phyloP scores from a whole-genome alignment of 2,329 filamentous ascomycete genomes.

The Colletotrichum lentis region DNA sequence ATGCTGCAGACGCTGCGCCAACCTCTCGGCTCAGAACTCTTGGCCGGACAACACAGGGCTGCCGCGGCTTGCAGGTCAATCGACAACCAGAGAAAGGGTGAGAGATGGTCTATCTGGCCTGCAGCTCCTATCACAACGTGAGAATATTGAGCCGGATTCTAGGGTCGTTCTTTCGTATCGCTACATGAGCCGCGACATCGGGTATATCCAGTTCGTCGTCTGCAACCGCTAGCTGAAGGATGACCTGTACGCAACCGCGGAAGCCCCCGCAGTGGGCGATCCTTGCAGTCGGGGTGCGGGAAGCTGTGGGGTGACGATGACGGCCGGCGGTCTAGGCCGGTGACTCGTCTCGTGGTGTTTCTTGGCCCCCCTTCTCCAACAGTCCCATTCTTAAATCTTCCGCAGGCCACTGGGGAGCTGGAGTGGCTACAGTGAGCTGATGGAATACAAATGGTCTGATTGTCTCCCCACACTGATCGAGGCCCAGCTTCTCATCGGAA shows the following conservation, averaged over 20 bases:
- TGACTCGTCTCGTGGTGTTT: neutral
- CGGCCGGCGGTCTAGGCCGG: slow-evolving; percentile 17
- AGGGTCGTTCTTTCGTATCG: no score
- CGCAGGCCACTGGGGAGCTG: neutral
- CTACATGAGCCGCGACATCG: no score
- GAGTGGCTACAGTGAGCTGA: neutral
- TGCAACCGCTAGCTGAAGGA: neutral
- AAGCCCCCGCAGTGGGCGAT: slow-evolving; percentile 4
- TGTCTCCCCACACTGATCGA: neutral
- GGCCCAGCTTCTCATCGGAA: no score
- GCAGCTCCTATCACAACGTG: no score
- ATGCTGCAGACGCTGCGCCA: neutral
- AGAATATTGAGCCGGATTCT: neutral
- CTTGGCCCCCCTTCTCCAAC: neutral
- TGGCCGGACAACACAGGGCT: neutral
- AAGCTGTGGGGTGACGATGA: slow-evolving; percentile 30
- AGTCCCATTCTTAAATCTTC: neutral
- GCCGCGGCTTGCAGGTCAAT: no score
- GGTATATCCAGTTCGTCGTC: no score
- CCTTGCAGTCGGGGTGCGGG: neutral
- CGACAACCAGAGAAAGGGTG: neutral
- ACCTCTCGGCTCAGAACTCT: neutral
- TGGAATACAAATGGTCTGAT: slow-evolving; percentile 6
- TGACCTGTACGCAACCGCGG: neutral
- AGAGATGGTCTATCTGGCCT: neutral